Evolutionary conservation across 202 grass and related monocot species (phyloP).

Genomic region (Sporobolus alterniflorus): DNA sequence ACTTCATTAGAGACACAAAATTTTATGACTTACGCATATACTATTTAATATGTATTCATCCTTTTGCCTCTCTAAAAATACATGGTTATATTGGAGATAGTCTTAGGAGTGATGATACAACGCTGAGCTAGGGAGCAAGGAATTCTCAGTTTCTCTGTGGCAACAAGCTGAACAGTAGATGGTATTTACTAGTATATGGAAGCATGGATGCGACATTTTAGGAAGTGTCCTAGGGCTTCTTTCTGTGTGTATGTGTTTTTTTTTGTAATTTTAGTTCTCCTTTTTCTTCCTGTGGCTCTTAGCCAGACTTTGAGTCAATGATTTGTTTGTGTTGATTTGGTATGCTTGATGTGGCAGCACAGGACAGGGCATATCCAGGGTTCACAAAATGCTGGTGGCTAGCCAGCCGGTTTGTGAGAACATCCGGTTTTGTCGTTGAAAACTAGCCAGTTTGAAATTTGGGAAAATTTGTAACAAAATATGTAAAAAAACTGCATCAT

Average conservation of each 20-base stretch:
- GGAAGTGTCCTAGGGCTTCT: constrained; percentile 82
- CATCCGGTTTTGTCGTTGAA: too few species aligned
- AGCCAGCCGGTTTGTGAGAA: too few species aligned
- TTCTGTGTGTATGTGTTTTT: constrained; percentile 24
- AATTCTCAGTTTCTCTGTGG: constrained; percentile 39
- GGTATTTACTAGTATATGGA: constrained; percentile 62
- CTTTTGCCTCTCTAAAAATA: too few species aligned
- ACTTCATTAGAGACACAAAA: too few species aligned
- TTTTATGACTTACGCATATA: too few species aligned
- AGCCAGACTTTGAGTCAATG: constrained; percentile 30
- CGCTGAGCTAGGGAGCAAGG: constrained; percentile 46
- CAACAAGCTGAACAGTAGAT: constrained; percentile 45
- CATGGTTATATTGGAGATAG: too few species aligned
- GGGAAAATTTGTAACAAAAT: too few species aligned
- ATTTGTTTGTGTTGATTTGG: constrained; percentile 65
- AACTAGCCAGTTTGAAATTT: too few species aligned
- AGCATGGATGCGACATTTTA: constrained; percentile 96
- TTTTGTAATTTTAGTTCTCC: constrained; percentile 5
- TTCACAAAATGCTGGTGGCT: too few species aligned
- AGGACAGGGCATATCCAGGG: neutral
- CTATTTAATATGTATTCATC: too few species aligned
- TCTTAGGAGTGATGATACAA: constrained; percentile 49
- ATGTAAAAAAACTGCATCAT: too few species aligned
- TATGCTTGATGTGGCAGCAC: neutral
- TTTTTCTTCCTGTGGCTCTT: neutral